Evolutionary conservation across 2,329 filamentous ascomycete species (phyloP), one percentile per base, ranked within the genome.

Genomic region (Coleophoma cylindrospora): DNA sequence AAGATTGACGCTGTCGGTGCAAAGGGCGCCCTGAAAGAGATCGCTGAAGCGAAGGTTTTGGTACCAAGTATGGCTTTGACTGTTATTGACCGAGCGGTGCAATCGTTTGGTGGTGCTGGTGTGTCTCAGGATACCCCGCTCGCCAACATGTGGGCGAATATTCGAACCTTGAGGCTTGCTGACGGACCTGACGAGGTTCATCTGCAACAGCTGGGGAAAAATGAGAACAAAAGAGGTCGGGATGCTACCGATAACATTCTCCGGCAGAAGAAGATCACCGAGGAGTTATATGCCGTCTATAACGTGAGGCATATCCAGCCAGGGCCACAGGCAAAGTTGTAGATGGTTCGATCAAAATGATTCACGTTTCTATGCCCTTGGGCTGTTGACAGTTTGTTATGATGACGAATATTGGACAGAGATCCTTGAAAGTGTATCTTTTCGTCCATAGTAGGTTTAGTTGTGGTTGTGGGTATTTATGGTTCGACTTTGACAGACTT

Each of bases 121-220:
- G 87, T 99, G 45, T 88, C 83, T 64, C 94, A 97, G 75, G 94
- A 99, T 65, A 97, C 94, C 2, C 94, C 94, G 17, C 75, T 99
- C 56, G 91, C 91, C 12, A 79, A 76, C 66, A 85, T 91, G 81
- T 95, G 89, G 84, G 83, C 89, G 17, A 74, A 79, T 53, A 88
- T 91, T 63, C 77, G 91, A 51, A 96, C 91, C 7, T 76, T 96
- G 69, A 79, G 89, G 54, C 81, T 96, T 59, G 91, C 90, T 0
- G 94, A 99, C 70, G 94, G 94, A 0, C 94, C 94, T 0, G 94
- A 99, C 70, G 94, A 99, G 81, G 94, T 97, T 53, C 94, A 95
- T 68, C 70, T 91, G 57, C 75, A 89, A 67, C 89, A 94, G 72
- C 75, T 94, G 74, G 89, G 88, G 14, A 76, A 79, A 59, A 90